phyloP scores from a whole-genome alignment of 352 stramenopile genomes.

The Pythium phragmiticola region DNA sequence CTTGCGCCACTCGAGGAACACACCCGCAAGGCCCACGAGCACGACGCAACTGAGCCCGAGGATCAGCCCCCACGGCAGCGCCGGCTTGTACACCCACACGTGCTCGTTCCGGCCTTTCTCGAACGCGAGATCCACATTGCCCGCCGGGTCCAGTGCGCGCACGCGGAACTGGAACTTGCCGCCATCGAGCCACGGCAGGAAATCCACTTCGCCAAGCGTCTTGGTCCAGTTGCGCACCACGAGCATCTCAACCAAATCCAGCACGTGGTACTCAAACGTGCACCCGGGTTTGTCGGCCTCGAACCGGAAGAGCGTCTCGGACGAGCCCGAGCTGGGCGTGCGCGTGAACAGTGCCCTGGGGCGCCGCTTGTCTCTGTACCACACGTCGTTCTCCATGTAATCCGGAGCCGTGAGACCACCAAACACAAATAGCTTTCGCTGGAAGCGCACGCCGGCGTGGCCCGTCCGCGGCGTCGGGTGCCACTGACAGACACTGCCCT shows the following conservation, averaged over 20 bases:
- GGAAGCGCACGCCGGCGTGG: slow-evolving; percentile 66
- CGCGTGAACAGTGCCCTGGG: slow-evolving; percentile 55
- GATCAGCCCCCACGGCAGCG: slow-evolving; percentile 90
- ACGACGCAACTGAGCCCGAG: slow-evolving; percentile 68
- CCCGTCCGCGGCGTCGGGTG: slow-evolving; percentile 57
- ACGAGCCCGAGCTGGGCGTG: slow-evolving; percentile 45
- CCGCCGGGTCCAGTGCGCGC: slow-evolving; percentile 85
- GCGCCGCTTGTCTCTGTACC: slow-evolving; percentile 69
- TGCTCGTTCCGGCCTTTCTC: slow-evolving; percentile 88
- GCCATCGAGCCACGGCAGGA: slow-evolving; percentile 57
- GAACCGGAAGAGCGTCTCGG: slow-evolving; percentile 86
- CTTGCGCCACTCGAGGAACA: slow-evolving; percentile 92
- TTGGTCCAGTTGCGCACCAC: slow-evolving; percentile 82
- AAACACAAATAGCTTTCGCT: slow-evolving; percentile 73
- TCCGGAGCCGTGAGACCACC: slow-evolving; percentile 64
- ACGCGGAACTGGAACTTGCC: slow-evolving; percentile 92
- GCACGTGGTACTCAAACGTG: slow-evolving; percentile 93
- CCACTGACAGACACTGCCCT: slow-evolving; percentile 68
- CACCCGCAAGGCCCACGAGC: slow-evolving; percentile 71
- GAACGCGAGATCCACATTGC: slow-evolving; percentile 91
- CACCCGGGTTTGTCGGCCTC: slow-evolving; percentile 84
- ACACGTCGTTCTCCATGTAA: slow-evolving; percentile 84
- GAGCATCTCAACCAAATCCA: slow-evolving; percentile 79
- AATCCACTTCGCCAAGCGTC: slow-evolving; percentile 44
- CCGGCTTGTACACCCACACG: slow-evolving; percentile 90